These are phyloP conservation scores for Suillus clintonianus DNA, from an alignment of 768 basidiomycete genomes.

Conservation along the genomic window DNA sequence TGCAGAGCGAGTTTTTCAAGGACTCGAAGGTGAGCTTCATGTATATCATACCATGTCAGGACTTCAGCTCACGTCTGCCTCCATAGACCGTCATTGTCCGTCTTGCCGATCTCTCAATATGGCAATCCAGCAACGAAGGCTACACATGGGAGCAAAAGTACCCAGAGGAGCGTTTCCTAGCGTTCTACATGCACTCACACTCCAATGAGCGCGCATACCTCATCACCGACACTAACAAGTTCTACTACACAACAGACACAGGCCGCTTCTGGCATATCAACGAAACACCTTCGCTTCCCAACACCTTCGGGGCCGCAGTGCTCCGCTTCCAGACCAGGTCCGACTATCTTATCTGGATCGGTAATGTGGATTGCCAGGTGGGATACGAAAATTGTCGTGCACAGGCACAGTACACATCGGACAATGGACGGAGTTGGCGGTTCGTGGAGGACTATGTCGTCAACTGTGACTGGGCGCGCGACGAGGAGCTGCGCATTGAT, in stretches of 20 bases:
- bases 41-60: neutral
- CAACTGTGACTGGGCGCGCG: conserved; percentile 91
- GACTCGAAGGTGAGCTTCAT: conserved; percentile 60
- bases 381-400: conserved; percentile 62
- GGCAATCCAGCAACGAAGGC: conserved; percentile 96
- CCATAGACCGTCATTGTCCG: conserved; percentile 80
- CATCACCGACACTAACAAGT: conserved; percentile 64
- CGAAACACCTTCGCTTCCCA: conserved; percentile 69
- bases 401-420: conserved; percentile 68
- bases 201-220: conserved; percentile 84
- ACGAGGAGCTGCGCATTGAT: conserved; percentile 76
- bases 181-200: conserved; percentile 86
- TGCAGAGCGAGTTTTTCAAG: conserved; percentile 84
- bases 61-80: conserved; percentile 2
- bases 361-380: conserved; percentile 64
- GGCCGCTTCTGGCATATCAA: conserved; percentile 70
- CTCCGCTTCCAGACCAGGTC: conserved; percentile 87
- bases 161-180: conserved; percentile 67
- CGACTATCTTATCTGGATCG: conserved; percentile 90
- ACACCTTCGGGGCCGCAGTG: conserved; percentile 72
- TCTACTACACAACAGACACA: conserved; percentile 82
- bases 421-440: conserved; percentile 80
- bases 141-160: conserved; percentile 80
- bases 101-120: conserved; percentile 73
- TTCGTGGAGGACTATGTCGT: conserved; percentile 83